A percentile compares a stretch with the other conserved stretches of the same genome.
phyloP scores from a whole-genome alignment of 2,329 filamentous ascomycete species.

The Arachnopeziza araneosa region DNA sequence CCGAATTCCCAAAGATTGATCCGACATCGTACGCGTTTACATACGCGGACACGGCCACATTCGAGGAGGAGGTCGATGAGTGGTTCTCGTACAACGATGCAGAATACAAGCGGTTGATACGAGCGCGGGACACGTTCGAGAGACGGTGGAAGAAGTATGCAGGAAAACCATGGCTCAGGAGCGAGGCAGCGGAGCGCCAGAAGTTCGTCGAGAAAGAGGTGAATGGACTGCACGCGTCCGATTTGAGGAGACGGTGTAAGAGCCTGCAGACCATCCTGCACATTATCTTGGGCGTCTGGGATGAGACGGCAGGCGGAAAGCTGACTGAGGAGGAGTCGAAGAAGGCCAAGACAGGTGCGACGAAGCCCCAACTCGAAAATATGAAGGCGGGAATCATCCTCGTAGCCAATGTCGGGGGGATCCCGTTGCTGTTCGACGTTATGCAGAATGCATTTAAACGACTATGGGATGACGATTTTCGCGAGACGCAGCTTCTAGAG shows the following conservation, averaged over 20 bases:
- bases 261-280: constrained; percentile 55
- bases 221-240: constrained; percentile 38
- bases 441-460: constrained; percentile 28
- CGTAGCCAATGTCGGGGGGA: constrained; percentile 42
- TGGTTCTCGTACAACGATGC: constrained; percentile 93
- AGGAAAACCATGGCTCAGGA: constrained; percentile 59
- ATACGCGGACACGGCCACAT: constrained; percentile 65
- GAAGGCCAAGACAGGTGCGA: constrained; percentile 42
- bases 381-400: constrained; percentile 51
- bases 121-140: constrained; percentile 71
- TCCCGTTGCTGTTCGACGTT: constrained; percentile 25
- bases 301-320: constrained; percentile 53
- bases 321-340: constrained; percentile 22
- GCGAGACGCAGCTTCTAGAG: constrained; percentile 26
- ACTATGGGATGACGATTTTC: constrained; percentile 31
- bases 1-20: constrained; percentile 65
- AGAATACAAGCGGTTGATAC: constrained; percentile 73
- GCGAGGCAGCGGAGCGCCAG: constrained; percentile 48
- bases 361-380: constrained; percentile 50
- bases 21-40: constrained; percentile 78
- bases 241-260: constrained; percentile 44
- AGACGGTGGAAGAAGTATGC: constrained; percentile 61
- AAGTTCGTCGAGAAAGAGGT: constrained; percentile 54
- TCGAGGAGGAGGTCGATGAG: constrained; percentile 89
- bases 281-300: constrained; percentile 65